phyloP scores from a whole-genome alignment of 768 basidiomycete genomes.

The Cyathus striatus region DNA sequence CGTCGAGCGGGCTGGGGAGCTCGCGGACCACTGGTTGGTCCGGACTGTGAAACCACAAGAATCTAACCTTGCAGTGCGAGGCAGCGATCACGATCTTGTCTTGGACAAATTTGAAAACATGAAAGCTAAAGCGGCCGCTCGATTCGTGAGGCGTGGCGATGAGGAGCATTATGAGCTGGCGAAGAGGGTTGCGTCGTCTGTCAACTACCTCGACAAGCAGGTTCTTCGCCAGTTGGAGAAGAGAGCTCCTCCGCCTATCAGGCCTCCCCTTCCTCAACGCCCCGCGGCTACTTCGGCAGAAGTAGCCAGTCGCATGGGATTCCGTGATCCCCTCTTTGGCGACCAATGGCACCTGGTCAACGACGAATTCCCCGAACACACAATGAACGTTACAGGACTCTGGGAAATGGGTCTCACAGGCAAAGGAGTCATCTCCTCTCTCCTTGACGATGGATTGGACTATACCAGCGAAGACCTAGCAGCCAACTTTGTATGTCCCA shows the following conservation, averaged over 20 bases:
- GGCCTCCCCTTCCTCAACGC: constrained; percentile 29
- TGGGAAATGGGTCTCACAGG: constrained; percentile 94
- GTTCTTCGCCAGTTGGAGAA: constrained; percentile 63
- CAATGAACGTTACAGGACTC: constrained; percentile 88
- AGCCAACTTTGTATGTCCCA: constrained; percentile 79
- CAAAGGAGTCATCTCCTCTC: constrained; percentile 75
- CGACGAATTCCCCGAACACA: constrained; percentile 70
- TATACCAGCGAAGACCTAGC: constrained; percentile 83
- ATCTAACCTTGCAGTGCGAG: constrained; percentile 20
- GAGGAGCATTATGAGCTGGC: too few relatives aligned
- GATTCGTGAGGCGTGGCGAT: too few relatives aligned
- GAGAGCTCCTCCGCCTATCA: constrained; percentile 63
- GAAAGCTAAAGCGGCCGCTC: too few relatives aligned
- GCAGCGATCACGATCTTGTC: too few relatives aligned
- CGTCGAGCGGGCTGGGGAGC: constrained; percentile 83
- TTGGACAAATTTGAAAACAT: too few relatives aligned
- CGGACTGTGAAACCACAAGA: constrained; percentile 40
- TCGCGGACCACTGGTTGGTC: constrained; percentile 80
- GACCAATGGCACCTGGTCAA: constrained; percentile 96
- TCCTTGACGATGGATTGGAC: constrained; percentile 96
- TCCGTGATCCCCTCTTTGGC: constrained; percentile 78
- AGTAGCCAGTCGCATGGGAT: constrained; percentile 55
- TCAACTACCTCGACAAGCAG: constrained; percentile 63
- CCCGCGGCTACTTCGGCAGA: constrained; percentile 37
- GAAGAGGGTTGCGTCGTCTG: constrained; percentile 44